Evolutionary conservation across 345 rosid species (phyloP).

Genomic region (Excoecaria cochinchinensis): DNA sequence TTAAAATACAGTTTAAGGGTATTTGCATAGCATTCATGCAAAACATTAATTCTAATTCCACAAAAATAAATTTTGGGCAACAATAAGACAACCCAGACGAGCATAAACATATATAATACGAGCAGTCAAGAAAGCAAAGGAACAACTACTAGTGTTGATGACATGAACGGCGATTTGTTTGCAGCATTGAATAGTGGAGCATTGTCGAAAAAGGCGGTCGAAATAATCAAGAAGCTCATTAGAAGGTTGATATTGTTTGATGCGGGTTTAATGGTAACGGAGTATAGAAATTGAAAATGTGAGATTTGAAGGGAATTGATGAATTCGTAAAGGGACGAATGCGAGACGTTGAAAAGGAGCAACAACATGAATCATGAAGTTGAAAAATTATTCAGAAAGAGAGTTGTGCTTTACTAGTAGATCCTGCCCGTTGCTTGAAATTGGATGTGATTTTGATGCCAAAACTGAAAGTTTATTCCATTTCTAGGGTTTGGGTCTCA

Average conservation of each 20-base stretch:
- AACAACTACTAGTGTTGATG: constrained; percentile 28
- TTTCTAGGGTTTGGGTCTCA: too few relatives aligned
- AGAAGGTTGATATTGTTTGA: constrained; percentile 17
- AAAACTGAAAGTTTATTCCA: background rate
- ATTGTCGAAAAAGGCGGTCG: constrained; percentile 38
- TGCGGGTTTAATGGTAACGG: background rate
- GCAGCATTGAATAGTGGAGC: constrained; percentile 35
- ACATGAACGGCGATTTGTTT: constrained; percentile 44
- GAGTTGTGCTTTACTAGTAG: too few relatives aligned
- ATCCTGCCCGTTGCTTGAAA: background rate
- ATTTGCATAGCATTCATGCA: constrained; percentile 37
- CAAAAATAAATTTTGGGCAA: constrained; percentile 44
- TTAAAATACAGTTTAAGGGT: constrained; percentile 42
- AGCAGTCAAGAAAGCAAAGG: constrained; percentile 57
- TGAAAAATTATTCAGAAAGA: background rate
- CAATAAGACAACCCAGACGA: constrained; percentile 38
- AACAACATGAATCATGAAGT: constrained; percentile 15
- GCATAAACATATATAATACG: constrained; percentile 48
- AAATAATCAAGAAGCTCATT: constrained; percentile 32
- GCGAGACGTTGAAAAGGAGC: background rate
- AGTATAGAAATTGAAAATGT: constrained; percentile 11
- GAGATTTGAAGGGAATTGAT: constrained; percentile 18
- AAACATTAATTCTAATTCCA: constrained; percentile 57
- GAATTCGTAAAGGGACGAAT: constrained; percentile 15
- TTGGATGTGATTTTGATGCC: background rate